Conservation (phyloP, 1,139 yeast species). For the Meyerozyma carpophila region DNA sequence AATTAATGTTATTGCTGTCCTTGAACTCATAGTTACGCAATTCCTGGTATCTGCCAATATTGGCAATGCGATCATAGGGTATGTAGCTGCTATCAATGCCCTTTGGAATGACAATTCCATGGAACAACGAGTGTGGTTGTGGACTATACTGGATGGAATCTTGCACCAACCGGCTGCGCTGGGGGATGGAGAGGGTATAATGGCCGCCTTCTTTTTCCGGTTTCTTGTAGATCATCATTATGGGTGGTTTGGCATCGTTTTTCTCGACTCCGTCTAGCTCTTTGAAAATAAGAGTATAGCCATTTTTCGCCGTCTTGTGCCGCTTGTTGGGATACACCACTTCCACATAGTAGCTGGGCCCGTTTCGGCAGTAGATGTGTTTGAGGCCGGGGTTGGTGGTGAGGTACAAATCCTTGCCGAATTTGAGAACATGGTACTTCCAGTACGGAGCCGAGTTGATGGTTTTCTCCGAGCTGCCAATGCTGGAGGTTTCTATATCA, state of each 20-base stretch:
- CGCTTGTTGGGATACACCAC: constrained; percentile 18
- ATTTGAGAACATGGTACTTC: constrained; percentile 54
- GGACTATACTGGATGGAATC: not conserved
- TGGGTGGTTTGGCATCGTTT: constrained; percentile 15
- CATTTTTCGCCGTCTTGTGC: constrained; percentile 12
- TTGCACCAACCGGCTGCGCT: constrained; percentile 4
- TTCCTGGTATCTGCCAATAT: constrained; percentile 3
- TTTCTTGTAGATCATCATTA: constrained; percentile 25
- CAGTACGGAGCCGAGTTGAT: constrained; percentile 33
- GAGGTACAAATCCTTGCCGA: constrained; percentile 46
- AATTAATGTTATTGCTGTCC: constrained; percentile 22
- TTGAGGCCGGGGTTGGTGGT: constrained; percentile 56
- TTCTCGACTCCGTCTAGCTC: constrained; percentile 21
- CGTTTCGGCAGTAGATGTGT: constrained; percentile 51
- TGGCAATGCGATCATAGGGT: constrained; percentile 11
- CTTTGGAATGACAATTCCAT: constrained; percentile 26
- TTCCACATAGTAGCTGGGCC: constrained; percentile 52
- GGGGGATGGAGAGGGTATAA: constrained; percentile 24
- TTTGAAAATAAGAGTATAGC: constrained; percentile 29
- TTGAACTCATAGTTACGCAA: constrained; percentile 27
- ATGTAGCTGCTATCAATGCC: constrained; percentile 18
- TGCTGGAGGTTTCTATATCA: not conserved
- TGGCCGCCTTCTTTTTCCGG: constrained; percentile 24
- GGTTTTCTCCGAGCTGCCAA: not conserved
- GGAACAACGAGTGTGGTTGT: constrained; percentile 10